Evolutionary conservation across 2,329 filamentous ascomycete species (phyloP), one percentile per base, ranked within the genome.

Genomic region (Sporothrix dimorphospora): DNA sequence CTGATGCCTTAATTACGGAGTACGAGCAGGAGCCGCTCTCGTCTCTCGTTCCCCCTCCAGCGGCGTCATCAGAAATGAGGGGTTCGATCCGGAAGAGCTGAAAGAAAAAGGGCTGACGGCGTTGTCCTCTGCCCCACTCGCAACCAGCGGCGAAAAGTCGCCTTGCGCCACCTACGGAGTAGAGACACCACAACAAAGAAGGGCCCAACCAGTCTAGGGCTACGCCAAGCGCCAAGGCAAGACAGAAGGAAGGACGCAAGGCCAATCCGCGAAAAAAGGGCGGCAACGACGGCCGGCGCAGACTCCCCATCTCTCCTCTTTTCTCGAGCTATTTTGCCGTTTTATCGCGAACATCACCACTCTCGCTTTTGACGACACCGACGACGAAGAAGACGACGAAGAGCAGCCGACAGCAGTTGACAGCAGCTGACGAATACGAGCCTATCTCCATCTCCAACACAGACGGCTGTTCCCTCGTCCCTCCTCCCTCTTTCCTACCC

Each of bases 91-190:
- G 27, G 27, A 24, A 45, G 42, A 67, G 65, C 65, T 53, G 45
- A 67, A 65, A 67, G 63, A 42, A 27, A 67, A 65, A 67, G 63
- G 61, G 42, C 40, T 19, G 63, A 38, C 27, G 45, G 9, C 63
- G 14, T 30, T 8, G 16, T n/a, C n/a, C 59, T 45, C 21, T 49
- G 45, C 63, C 63, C 63, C 42, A 47, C 61, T 27, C 19, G 7
- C 42, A 42, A 42, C 40, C 57, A 61, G 34, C 4, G 40, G 40
- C 38, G 40, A 65, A 65, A 27, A 47, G 14, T 27, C 16, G 38
- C 38, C 59, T 45, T 45, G 12, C 59, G 59, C 38, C 59, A 65
- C 16, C 40, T 11, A n/a, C n/a, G n/a, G n/a, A n/a, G n/a, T n/a
- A 65, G 24, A 9, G 27, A 40, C 55, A 61, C 55, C 16, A 38